Base-by-base conservation (phyloP, 192 early-diverging fungal species). In the Cladochytrium replicatum region DNA sequence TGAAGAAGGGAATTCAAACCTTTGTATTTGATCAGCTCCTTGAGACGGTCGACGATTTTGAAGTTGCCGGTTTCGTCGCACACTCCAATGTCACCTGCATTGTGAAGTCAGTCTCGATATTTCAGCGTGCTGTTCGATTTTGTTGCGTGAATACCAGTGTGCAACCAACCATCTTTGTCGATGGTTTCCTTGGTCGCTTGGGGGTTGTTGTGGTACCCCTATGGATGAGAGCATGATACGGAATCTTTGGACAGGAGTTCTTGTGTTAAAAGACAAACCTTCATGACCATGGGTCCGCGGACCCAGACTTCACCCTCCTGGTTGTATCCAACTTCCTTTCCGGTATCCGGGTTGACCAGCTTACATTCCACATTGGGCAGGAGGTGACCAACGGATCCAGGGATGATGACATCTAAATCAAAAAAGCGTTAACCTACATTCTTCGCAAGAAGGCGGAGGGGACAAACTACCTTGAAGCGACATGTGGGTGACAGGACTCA, bases 1-100 rank as follows among this genome's bases (percentile, higher is more conserved):
- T 13, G 34, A 37, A 37, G 17, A 37, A 13, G 13, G 13, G 43
- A 44, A 41, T 31, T n/a, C 78, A 74, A n/a, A n/a, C n/a, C n/a
- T 57, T 93, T 93, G 73, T 87, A 96, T 61, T 97, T 93, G 66
- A 93, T 93, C 6, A 92, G 67, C 54, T 91, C 87, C 73, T 92
- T 97, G 23, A 85, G 56, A 15, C 93, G 84, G 52, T 87, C 83
- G 9, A 82, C 71, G 27, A 87, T 76, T 44, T 66, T 78, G 54
- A 80, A 81, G 54, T 77, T 59, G 4, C 82, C 85, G 2, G 78
- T 41, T 24, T 61, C 62, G 51, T 89, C 82, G 7, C 82, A 60
- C 13, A 72, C 44, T 0, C 75, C 88, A 28, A 97, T 66, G 56
- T 97, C 93, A 24, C 73, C 71, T 54, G 17, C 28, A 43, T 21